Conservation (phyloP, 306 rosid species). For the Castanea mollissima region DNA sequence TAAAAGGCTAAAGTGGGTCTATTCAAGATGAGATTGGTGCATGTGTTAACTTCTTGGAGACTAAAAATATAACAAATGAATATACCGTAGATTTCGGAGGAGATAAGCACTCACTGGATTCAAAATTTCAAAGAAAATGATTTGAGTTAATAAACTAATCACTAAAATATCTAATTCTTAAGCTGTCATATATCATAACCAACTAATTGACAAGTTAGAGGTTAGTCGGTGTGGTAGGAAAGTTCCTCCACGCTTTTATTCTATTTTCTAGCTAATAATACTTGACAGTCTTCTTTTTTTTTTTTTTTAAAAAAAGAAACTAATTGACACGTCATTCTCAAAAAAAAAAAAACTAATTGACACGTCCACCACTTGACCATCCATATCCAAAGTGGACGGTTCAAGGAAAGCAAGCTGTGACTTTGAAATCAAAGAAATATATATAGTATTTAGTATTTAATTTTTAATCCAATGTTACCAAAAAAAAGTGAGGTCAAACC, state of each 20-base stretch:
- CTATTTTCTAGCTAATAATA: too few relatives aligned
- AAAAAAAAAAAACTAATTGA: background rate
- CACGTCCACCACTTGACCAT: background rate
- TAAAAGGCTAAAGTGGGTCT: too few relatives aligned
- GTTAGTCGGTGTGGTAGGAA: too few relatives aligned
- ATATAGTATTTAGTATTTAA: background rate
- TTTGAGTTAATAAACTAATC: background rate
- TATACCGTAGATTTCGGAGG: conserved; percentile 6
- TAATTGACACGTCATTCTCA: background rate
- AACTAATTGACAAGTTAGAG: background rate
- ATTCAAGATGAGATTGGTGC: too few relatives aligned
- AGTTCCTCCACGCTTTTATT: too few relatives aligned
- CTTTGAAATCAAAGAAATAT: background rate
- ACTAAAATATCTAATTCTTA: background rate
- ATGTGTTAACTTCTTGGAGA: too few relatives aligned
- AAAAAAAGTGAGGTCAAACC: too few relatives aligned
- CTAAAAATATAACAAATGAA: background rate
- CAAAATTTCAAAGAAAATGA: background rate
- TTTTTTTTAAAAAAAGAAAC: too few relatives aligned
- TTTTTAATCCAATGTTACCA: too few relatives aligned
- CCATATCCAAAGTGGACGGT: background rate
- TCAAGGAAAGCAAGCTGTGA: background rate
- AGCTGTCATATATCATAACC: background rate
- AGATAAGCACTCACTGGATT: background rate
- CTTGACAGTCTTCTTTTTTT: too few relatives aligned